Evolutionary conservation across 1,284 basidiomycete genomes (phyloP).

Genomic region (Agaricales sp.): DNA sequence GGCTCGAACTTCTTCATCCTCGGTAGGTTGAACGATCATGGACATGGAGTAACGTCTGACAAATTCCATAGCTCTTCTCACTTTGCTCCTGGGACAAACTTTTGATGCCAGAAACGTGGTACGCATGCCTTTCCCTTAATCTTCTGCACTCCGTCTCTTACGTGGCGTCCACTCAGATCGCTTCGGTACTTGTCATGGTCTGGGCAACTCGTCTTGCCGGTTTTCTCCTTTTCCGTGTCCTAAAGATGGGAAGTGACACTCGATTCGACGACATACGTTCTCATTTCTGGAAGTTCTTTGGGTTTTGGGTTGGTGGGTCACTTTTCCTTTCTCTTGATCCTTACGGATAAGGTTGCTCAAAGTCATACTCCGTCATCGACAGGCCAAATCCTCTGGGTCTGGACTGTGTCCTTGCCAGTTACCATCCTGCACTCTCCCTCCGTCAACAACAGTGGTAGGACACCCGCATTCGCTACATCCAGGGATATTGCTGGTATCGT

Average conservation of each 20-base stretch:
- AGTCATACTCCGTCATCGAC: not conserved
- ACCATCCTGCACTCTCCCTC: constrained; percentile 61
- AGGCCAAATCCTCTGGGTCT: constrained; percentile 31
- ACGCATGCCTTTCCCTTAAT: constrained; percentile 2
- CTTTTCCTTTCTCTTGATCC: not conserved
- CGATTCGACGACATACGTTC: constrained; percentile 60
- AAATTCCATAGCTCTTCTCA: constrained; percentile 32
- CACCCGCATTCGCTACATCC: constrained; percentile 47
- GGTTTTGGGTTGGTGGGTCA: constrained; percentile 44
- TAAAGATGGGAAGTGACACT: constrained; percentile 55
- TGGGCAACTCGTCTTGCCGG: constrained; percentile 40
- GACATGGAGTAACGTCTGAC: not conserved
- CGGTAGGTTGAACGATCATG: constrained; percentile 22
- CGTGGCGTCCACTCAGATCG: constrained; percentile 19
- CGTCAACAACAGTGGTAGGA: constrained; percentile 34
- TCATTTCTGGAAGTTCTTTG: constrained; percentile 59
- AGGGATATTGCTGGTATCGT: constrained; percentile 63
- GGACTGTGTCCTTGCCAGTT: constrained; percentile 57
- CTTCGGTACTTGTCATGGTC: constrained; percentile 49
- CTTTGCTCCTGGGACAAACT: constrained; percentile 40
- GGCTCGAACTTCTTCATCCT: constrained; percentile 60
- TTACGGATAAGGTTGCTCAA: no score
- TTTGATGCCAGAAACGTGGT: constrained; percentile 51
- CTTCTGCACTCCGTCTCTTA: not conserved
- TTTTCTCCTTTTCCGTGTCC: constrained; percentile 56